These are phyloP conservation scores for Bipolaris bicolor DNA, from an alignment of 2,329 filamentous ascomycete species.

Conservation along the genomic window DNA sequence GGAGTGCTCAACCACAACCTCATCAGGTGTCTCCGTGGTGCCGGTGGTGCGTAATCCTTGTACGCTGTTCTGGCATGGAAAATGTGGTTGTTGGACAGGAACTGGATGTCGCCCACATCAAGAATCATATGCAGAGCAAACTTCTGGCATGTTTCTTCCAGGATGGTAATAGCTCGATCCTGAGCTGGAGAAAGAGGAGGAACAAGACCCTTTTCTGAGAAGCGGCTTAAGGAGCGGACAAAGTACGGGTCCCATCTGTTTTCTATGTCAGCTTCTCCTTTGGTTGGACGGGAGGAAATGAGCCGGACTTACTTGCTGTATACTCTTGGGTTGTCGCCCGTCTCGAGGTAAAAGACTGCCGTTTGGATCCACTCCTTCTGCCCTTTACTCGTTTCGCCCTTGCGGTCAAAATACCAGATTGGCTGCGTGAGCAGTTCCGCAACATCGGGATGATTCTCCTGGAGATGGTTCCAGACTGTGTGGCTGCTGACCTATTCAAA, in stretches of 20 bases:
- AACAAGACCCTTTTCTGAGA: slow-evolving; percentile 74
- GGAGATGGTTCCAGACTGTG: slow-evolving; percentile 80
- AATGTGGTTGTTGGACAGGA: slow-evolving; percentile 79
- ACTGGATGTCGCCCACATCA: slow-evolving; percentile 87
- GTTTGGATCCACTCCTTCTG: slow-evolving; percentile 77
- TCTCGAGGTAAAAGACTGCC: slow-evolving; percentile 78
- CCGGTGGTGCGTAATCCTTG: slow-evolving; percentile 71
- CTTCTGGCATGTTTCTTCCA: slow-evolving; percentile 77
- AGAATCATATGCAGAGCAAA: slow-evolving; percentile 83
- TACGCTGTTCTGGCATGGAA: slow-evolving; percentile 84
- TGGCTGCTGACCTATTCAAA: slow-evolving; percentile 63
- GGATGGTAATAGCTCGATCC: slow-evolving; percentile 67
- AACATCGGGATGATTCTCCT: slow-evolving; percentile 76
- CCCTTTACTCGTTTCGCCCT: slow-evolving; percentile 78
- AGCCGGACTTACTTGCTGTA: slow-evolving; percentile 68
- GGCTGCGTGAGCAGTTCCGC: slow-evolving; percentile 76
- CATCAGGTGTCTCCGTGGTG: slow-evolving; percentile 77
- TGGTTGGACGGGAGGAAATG: background rate
- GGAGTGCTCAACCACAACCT: slow-evolving; percentile 84
- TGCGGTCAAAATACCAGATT: slow-evolving; percentile 91
- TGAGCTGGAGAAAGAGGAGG: slow-evolving; percentile 75
- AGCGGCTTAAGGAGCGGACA: slow-evolving; percentile 74
- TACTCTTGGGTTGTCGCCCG: slow-evolving; percentile 67
- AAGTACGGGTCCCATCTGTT: slow-evolving; percentile 83
- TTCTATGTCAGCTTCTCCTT: slow-evolving; percentile 14